A percentile compares a stretch with the other conserved stretches of the same genome.
phyloP scores from a whole-genome alignment of 768 basidiomycete species.

The Chalciporus sphaerocephalus region DNA sequence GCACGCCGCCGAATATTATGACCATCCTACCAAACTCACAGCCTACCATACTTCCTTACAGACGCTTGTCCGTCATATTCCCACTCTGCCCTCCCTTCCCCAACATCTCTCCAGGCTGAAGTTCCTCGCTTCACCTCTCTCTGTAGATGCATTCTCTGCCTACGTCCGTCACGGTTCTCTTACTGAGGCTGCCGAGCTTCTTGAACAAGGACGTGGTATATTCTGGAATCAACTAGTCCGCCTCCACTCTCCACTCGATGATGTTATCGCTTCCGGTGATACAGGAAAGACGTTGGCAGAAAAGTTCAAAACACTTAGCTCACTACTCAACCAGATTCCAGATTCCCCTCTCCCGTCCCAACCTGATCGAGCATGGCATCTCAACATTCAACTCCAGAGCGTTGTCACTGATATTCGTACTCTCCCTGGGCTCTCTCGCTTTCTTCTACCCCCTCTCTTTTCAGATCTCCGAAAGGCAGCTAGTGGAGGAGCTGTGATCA shows the following conservation, averaged over 20 bases:
- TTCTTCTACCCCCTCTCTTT: conserved; percentile 21
- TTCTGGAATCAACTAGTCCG: conserved; percentile 18
- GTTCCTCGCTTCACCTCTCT: not conserved
- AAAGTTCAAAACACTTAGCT: conserved; percentile 4
- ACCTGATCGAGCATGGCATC: conserved; percentile 2
- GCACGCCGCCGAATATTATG: not conserved
- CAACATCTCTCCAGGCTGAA: conserved; percentile 1
- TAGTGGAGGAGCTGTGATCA: conserved; percentile 24
- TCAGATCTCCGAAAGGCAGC: conserved; percentile 15
- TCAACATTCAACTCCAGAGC: not conserved
- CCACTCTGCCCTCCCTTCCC: not conserved
- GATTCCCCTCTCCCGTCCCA: conserved; percentile 1
- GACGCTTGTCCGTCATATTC: conserved; percentile 7
- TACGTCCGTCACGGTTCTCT: conserved; percentile 9
- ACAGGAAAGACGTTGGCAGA: not conserved
- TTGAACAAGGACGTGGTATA: conserved; percentile 23
- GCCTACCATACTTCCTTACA: conserved; percentile 10
- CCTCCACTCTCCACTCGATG: conserved; percentile 6
- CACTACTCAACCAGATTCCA: not conserved
- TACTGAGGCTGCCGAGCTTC: conserved; percentile 27
- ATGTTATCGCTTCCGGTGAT: not conserved
- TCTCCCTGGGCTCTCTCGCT: conserved; percentile 19
- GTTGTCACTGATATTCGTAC: conserved; percentile 15
- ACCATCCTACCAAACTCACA: too few species aligned
- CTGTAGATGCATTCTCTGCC: conserved; percentile 8